phyloP scores from a whole-genome alignment of 345 rosid species.

The Moricandia arvensis region DNA sequence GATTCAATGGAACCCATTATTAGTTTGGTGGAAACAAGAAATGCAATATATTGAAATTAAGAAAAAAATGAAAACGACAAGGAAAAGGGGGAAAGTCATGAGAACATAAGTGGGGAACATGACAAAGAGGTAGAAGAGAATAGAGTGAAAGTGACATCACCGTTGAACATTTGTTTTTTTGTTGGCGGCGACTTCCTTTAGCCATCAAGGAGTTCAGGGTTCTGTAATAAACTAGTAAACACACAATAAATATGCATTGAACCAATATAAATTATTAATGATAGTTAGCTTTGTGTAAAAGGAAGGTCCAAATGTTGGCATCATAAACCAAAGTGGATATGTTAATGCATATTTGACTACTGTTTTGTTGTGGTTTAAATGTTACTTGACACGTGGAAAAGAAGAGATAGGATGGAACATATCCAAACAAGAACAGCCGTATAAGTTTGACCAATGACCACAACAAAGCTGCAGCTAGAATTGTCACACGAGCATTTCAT shows the following conservation, averaged over 20 bases:
- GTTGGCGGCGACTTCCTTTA: slow-evolving; percentile 26
- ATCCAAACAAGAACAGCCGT: slow-evolving; percentile 21
- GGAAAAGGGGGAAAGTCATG: slow-evolving; percentile 12
- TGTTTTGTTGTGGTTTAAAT: slow-evolving; percentile 29
- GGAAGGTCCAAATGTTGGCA: background rate
- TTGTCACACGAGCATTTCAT: slow-evolving; percentile 15
- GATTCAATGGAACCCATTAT: slow-evolving; percentile 28
- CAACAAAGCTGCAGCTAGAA: slow-evolving; percentile 10
- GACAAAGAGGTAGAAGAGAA: slow-evolving; percentile 26
- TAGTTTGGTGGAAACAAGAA: slow-evolving; percentile 31
- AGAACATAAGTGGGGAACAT: slow-evolving; percentile 41
- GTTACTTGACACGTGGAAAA: slow-evolving; percentile 30
- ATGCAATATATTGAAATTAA: background rate
- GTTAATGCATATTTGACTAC: background rate
- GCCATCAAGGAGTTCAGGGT: slow-evolving; percentile 11
- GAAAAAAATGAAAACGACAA: slow-evolving; percentile 13
- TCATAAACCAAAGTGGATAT: slow-evolving; percentile 1
- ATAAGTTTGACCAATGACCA: slow-evolving; percentile 32
- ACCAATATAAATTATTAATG: background rate
- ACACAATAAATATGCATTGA: slow-evolving; percentile 3
- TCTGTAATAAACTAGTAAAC: slow-evolving; percentile 6
- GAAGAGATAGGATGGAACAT: slow-evolving; percentile 25
- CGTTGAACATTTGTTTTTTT: slow-evolving; percentile 29
- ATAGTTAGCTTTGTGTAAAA: slow-evolving; percentile 18
- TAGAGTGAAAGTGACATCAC: slow-evolving; percentile 33